These are phyloP conservation scores for Euphorbia tirucalli DNA, from an alignment of 345 rosid genomes.

Conservation along the genomic window DNA sequence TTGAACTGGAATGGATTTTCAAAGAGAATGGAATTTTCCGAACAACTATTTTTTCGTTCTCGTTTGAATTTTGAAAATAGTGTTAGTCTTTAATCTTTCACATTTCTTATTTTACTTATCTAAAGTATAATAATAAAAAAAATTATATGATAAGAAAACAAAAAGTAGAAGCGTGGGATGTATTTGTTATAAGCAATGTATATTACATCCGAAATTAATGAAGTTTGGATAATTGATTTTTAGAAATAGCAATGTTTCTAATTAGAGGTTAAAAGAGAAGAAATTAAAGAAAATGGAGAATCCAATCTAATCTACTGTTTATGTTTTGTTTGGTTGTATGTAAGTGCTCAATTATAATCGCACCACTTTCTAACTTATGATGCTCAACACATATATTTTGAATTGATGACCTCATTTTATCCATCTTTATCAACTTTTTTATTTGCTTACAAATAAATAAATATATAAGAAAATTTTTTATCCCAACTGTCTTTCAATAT, in stretches of 20 bases:
- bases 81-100: too few species aligned
- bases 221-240: neutral
- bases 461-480: neutral
- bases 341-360: constrained; percentile 6
- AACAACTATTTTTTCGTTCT: too few species aligned
- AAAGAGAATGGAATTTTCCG: too few species aligned
- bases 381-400: constrained; percentile 1
- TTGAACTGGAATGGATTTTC: too few species aligned
- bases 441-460: neutral
- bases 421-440: constrained; percentile 23
- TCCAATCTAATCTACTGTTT: neutral
- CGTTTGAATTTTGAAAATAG: too few species aligned
- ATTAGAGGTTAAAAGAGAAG: neutral
- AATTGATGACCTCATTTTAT: constrained; percentile 11
- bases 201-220: too few species aligned
- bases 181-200: neutral
- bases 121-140: too few species aligned
- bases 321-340: constrained; percentile 7
- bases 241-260: neutral
- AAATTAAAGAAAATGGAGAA: neutral
- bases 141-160: too few species aligned
- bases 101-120: too few species aligned
- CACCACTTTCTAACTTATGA: constrained; percentile 24
- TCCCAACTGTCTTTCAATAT: too few species aligned
- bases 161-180: too few species aligned